Conservation (phyloP, 2,329 filamentous ascomycete genomes). For the Exophiala lecanii-corni region DNA sequence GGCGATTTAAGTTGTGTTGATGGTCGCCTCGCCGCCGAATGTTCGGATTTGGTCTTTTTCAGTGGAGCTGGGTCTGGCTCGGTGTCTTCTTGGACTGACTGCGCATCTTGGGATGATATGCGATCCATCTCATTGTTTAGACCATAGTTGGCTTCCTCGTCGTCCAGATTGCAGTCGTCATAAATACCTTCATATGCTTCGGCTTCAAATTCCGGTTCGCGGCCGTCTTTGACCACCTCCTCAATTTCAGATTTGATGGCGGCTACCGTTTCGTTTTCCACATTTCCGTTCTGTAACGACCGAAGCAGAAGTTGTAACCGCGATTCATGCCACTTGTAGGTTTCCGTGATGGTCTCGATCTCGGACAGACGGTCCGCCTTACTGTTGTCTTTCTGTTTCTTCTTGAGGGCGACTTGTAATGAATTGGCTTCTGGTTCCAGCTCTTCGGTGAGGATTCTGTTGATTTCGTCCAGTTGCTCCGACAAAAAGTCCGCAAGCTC, state of each 20-base stretch:
- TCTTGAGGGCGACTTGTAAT: constrained; percentile 86
- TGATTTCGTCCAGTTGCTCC: constrained; percentile 82
- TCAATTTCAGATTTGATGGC: constrained; percentile 88
- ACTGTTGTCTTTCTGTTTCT: constrained; percentile 78
- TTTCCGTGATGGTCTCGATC: constrained; percentile 77
- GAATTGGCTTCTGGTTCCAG: constrained; percentile 85
- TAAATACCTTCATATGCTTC: constrained; percentile 87
- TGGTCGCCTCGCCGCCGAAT: constrained; percentile 61
- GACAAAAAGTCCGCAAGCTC: constrained; percentile 84
- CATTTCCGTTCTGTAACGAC: constrained; percentile 84
- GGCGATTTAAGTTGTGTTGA: constrained; percentile 91
- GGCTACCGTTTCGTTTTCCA: constrained; percentile 81
- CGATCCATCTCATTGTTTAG: constrained; percentile 76
- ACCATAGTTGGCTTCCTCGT: constrained; percentile 85
- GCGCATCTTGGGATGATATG: constrained; percentile 89
- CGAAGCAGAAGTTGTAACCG: constrained; percentile 88
- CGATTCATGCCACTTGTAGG: constrained; percentile 93
- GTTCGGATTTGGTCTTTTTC: constrained; percentile 55
- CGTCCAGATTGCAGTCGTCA: constrained; percentile 85
- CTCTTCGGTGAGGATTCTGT: constrained; percentile 71
- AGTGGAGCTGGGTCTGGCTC: constrained; percentile 51
- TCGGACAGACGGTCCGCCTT: constrained; percentile 86
- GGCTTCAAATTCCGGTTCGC: constrained; percentile 76
- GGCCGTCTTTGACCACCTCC: constrained; percentile 90
- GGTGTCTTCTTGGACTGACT: constrained; percentile 80